These are phyloP conservation scores for Porphyridium purpureum DNA, from an alignment of 23 red algal genomes.

Conservation along the genomic window DNA sequence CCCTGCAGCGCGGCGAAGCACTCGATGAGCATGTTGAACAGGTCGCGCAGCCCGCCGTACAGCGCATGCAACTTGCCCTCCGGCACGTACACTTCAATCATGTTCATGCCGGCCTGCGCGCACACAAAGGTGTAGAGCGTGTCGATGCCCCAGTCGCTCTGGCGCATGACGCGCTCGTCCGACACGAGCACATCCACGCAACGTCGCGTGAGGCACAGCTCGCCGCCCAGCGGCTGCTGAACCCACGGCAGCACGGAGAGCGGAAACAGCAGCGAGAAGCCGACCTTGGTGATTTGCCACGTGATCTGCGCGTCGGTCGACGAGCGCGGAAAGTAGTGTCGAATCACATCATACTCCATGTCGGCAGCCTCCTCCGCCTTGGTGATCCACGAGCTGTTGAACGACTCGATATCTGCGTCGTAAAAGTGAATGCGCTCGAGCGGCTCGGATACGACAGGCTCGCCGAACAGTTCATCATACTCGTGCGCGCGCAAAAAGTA, in stretches of 20 bases:
- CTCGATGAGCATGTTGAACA: slow-evolving; percentile 40
- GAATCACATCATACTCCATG: slow-evolving; percentile 44
- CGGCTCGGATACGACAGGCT: too few relatives aligned
- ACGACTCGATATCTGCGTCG: slow-evolving; percentile 61
- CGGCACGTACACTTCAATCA: slow-evolving; percentile 29
- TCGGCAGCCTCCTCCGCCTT: slow-evolving; percentile 37
- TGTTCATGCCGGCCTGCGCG: slow-evolving; percentile 22
- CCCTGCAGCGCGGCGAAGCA: slow-evolving; percentile 45
- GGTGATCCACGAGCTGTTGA: slow-evolving; percentile 22
- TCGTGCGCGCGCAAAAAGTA: slow-evolving; percentile 27
- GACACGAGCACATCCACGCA: slow-evolving; percentile 15
- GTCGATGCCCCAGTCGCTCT: slow-evolving; percentile 60
- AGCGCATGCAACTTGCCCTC: slow-evolving; percentile 52
- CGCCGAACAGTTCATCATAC: slow-evolving; percentile 7
- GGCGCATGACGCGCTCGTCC: slow-evolving; percentile 16
- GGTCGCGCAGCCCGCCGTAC: slow-evolving; percentile 32
- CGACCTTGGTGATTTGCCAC: slow-evolving; percentile 42
- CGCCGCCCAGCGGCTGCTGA: slow-evolving; percentile 52
- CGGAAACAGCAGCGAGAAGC: slow-evolving; percentile 47
- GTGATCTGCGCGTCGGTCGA: slow-evolving; percentile 54
- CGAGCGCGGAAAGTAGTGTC: slow-evolving; percentile 44
- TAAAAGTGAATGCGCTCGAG: slow-evolving; percentile 50
- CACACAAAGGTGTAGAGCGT: slow-evolving; percentile 55
- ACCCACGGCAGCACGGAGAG: slow-evolving; percentile 23
- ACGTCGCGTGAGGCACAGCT: slow-evolving; percentile 26